A percentile compares a stretch with the other conserved stretches of the same genome.
These are phyloP conservation scores for Arabis hirsuta DNA, from an alignment of 345 rosid genomes.

Conservation along the genomic window DNA sequence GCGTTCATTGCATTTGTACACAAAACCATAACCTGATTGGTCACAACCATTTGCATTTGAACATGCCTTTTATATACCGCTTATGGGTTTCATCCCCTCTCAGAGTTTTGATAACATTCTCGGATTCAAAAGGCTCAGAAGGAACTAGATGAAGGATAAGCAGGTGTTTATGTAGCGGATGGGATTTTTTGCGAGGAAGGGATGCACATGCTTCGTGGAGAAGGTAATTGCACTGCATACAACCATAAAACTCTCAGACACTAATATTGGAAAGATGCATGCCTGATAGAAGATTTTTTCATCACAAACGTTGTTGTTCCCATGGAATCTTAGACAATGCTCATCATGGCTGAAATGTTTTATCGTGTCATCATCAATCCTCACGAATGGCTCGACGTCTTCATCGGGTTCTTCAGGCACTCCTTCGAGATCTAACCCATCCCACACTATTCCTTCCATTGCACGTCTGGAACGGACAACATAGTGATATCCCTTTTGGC, in stretches of 20 bases:
- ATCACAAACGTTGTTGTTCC: too few species aligned
- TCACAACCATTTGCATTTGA: not conserved
- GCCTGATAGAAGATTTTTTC: not conserved
- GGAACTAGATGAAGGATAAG: not conserved
- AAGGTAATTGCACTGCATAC: not conserved
- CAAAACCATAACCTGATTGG: not conserved
- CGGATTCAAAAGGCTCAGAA: too few species aligned
- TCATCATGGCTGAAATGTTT: not conserved
- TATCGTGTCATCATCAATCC: not conserved
- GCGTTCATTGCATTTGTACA: not conserved
- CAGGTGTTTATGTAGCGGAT: not conserved
- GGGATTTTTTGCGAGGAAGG: not conserved
- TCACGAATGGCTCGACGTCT: not conserved
- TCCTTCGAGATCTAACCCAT: not conserved
- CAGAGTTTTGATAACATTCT: too few species aligned
- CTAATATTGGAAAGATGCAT: not conserved
- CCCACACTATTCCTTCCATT: not conserved
- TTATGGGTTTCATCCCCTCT: not conserved
- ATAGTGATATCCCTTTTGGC: not conserved
- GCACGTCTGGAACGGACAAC: slow-evolving; percentile 8
- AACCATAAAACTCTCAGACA: not conserved
- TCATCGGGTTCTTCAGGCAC: slow-evolving; percentile 1
- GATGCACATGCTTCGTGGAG: not conserved
- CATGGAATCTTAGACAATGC: not conserved
- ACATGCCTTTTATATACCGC: not conserved